phyloP scores from a whole-genome alignment of 441 rosid genomes.

The Corymbia calophylla region DNA sequence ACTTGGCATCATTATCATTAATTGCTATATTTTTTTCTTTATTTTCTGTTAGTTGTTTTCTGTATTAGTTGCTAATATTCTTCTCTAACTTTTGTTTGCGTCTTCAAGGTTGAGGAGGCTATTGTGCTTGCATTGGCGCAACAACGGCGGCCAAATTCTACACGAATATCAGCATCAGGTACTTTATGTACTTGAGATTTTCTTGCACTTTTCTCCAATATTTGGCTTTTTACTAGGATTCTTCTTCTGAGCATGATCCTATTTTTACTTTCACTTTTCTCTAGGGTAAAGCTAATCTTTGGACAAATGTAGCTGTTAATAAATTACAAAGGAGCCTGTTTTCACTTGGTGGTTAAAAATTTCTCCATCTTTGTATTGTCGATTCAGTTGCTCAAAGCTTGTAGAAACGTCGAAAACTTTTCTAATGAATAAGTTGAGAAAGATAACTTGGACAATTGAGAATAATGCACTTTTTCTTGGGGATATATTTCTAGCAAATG shows the following conservation, averaged over 20 bases:
- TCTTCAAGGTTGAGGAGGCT: slow-evolving; percentile 79
- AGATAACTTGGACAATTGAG: too few relatives aligned
- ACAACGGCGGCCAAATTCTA: slow-evolving; percentile 70
- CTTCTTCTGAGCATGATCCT: background rate
- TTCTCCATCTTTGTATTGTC: too few relatives aligned
- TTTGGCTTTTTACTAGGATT: background rate
- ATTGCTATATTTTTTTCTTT: background rate
- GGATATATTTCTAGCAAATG: too few relatives aligned
- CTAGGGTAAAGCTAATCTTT: background rate
- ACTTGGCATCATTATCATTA: background rate
- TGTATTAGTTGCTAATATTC: background rate
- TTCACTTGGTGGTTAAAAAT: too few relatives aligned
- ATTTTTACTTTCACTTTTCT: background rate
- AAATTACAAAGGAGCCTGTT: background rate
- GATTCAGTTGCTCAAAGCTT: too few relatives aligned
- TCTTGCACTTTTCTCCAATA: background rate
- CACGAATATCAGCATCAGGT: slow-evolving; percentile 69
- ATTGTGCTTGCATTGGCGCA: slow-evolving; percentile 73
- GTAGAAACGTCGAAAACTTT: too few relatives aligned
- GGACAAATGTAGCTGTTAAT: background rate
- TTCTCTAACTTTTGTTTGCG: background rate
- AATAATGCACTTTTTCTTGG: too few relatives aligned
- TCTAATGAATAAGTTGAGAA: too few relatives aligned
- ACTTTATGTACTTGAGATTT: slow-evolving; percentile 1
- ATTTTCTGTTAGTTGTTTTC: background rate